phyloP scores from a whole-genome alignment of 1,284 basidiomycete species.

The Phellopilus nigrolimitatus region DNA sequence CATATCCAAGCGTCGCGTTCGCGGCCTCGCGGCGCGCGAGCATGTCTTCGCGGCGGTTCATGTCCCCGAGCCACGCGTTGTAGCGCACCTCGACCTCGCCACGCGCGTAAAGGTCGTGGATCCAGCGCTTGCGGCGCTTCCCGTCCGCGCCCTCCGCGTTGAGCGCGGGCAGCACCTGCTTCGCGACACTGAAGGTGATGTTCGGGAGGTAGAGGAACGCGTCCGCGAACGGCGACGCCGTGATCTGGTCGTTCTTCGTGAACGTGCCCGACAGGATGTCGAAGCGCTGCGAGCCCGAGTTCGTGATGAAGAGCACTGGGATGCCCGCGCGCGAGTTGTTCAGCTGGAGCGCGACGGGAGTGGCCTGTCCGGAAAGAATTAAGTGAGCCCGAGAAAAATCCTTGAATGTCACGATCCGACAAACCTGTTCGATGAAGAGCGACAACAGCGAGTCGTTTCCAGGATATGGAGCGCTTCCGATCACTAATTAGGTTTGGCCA shows the following conservation, averaged over 20 bases:
- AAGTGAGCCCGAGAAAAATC: background rate
- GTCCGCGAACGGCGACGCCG: slow-evolving; percentile 61
- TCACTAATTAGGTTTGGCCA: background rate
- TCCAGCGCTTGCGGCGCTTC: slow-evolving; percentile 25
- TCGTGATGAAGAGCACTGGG: slow-evolving; percentile 47
- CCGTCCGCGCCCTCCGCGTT: slow-evolving; percentile 39
- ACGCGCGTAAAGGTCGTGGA: slow-evolving; percentile 40
- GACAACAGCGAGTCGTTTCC: slow-evolving; percentile 60
- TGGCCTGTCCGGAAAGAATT: slow-evolving; percentile 33
- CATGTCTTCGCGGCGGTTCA: slow-evolving; percentile 31
- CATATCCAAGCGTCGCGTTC: slow-evolving; percentile 45
- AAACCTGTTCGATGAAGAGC: slow-evolving; percentile 40
- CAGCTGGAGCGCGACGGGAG: slow-evolving; percentile 50
- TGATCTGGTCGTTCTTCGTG: slow-evolving; percentile 76
- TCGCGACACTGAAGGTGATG: slow-evolving; percentile 45
- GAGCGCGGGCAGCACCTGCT: slow-evolving; percentile 47
- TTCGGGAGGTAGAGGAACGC: slow-evolving; percentile 55
- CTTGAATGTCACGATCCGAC: slow-evolving; percentile 8
- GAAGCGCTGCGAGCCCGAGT: slow-evolving; percentile 74
- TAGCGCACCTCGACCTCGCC: slow-evolving; percentile 52
- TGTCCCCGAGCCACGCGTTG: slow-evolving; percentile 49
- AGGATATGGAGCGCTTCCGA: slow-evolving; percentile 52
- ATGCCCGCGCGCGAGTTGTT: slow-evolving; percentile 63
- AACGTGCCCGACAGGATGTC: slow-evolving; percentile 68
- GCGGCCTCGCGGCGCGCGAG: background rate